phyloP scores from a whole-genome alignment of 257 asterid genomes.

The Plantago elongata region DNA sequence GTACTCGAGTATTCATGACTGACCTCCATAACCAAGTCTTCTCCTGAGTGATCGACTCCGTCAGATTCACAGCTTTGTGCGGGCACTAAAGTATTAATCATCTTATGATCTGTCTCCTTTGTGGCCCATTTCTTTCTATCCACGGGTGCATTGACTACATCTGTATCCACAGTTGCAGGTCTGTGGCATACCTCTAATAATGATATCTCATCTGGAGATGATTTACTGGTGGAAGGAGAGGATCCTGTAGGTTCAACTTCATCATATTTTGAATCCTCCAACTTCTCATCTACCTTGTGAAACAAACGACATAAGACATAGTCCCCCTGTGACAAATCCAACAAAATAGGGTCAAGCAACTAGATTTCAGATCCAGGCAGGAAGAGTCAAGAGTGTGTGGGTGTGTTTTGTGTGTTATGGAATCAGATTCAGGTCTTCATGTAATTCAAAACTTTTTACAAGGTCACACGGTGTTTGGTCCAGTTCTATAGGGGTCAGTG shows the following conservation, averaged over 20 bases:
- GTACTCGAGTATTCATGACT: constrained; percentile 11
- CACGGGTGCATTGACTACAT: constrained; percentile 31
- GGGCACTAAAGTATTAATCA: constrained; percentile 26
- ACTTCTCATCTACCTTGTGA: constrained; percentile 50
- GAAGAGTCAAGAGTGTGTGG: background rate
- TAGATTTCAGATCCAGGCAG: background rate
- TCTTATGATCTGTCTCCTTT: constrained; percentile 26
- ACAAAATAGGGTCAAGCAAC: constrained; percentile 11
- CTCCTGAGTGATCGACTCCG: constrained; percentile 34
- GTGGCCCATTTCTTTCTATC: constrained; percentile 31
- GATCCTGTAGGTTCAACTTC: constrained; percentile 41
- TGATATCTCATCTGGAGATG: constrained; percentile 55
- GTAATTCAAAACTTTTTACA: background rate
- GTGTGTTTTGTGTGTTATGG: background rate
- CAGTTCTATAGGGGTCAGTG: background rate
- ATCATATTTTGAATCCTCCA: constrained; percentile 32
- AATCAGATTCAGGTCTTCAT: background rate
- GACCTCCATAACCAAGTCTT: constrained; percentile 39
- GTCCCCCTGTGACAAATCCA: constrained; percentile 41
- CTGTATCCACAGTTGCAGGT: constrained; percentile 28
- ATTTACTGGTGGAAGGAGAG: constrained; percentile 39
- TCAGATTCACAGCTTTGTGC: constrained; percentile 36
- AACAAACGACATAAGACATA: constrained; percentile 73
- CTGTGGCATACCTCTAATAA: constrained; percentile 46
- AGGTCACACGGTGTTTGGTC: constrained; percentile 3